Evolutionary conservation across 179 eudicot genomes (phyloP), one percentile per base, ranked within the genome.

Genomic region (Carnegiea gigantea): DNA sequence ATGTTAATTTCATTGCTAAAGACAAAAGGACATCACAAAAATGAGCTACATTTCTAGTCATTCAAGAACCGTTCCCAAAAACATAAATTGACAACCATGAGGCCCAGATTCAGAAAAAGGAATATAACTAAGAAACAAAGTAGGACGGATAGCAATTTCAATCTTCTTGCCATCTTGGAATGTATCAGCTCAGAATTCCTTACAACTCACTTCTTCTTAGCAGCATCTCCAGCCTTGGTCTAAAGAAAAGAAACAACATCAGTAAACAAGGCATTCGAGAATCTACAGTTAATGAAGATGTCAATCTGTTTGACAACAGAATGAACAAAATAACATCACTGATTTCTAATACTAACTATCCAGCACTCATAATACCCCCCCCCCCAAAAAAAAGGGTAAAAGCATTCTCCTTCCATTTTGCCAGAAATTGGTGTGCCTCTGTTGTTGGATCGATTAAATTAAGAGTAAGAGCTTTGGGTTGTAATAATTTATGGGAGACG

Each of bases 201-300:
- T 30, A 10, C 14, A 60, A 8, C 84, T 87, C 81, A 88, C 76
- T 88, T 91, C 94, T 90, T 91, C 88, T 91, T 73, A 70, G 89
- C 92, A 71, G 93, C 95, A 83, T 91, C 93, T 68, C 90, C 92
- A 17, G 95, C 95, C 84, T 92, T 92, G 4, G 93, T 87, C 95
- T 92, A 87, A 85, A 92, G 38, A 23, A 11, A 65, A n/a, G n/a
- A 77, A 57, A 13, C 28, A 46, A 11, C 6, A 14, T 70, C n/a
- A 70, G 33, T 70, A 48, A 48, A 48, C 53, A 48, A 13, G 53
- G 53, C 14, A 48, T 10, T 11, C 53, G 9, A 40, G 44, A 0
- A 48, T 48, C 9, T 2, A 48, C 12, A 48, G 10, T 11, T 48
- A 48, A 11, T 48, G 53, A 48, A 48, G 53, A 9, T 9, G 9